phyloP scores from a whole-genome alignment of 140 eudicot genomes.

The Erigeron philadelphicus region DNA sequence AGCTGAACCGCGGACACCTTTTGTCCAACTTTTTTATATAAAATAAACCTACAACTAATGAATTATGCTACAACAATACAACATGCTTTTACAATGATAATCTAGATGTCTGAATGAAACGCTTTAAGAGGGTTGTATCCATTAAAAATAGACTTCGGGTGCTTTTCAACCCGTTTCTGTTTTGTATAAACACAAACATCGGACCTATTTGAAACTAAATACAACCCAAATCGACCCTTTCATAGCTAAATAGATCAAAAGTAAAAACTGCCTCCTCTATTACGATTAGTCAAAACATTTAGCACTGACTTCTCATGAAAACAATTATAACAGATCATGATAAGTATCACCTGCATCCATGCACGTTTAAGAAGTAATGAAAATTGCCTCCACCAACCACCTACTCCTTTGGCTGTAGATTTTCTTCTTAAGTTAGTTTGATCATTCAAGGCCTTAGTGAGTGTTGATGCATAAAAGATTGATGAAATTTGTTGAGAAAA shows the following conservation, averaged over 20 bases:
- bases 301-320: slow-evolving; percentile 8
- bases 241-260: background rate
- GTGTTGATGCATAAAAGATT: slow-evolving; percentile 58
- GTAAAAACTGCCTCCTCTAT: background rate
- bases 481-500: slow-evolving; percentile 61
- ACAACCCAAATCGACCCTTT: background rate
- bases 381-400: slow-evolving; percentile 91
- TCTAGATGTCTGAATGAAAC: background rate
- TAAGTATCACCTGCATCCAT: slow-evolving; percentile 85
- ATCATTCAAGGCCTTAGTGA: slow-evolving; percentile 32
- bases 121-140: background rate
- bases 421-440: slow-evolving; percentile 37
- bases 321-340: slow-evolving; percentile 9
- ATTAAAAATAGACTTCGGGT: background rate
- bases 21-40: background rate
- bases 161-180: background rate
- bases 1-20: background rate
- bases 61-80: too few relatives aligned
- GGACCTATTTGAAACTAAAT: background rate
- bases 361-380: slow-evolving; percentile 90
- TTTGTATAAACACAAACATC: background rate
- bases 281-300: background rate
- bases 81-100: background rate
- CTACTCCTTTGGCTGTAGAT: slow-evolving; percentile 35
- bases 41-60: too few relatives aligned